These are phyloP conservation scores for Pythium myriotylum DNA, from an alignment of 352 stramenopile genomes.

Conservation along the genomic window DNA sequence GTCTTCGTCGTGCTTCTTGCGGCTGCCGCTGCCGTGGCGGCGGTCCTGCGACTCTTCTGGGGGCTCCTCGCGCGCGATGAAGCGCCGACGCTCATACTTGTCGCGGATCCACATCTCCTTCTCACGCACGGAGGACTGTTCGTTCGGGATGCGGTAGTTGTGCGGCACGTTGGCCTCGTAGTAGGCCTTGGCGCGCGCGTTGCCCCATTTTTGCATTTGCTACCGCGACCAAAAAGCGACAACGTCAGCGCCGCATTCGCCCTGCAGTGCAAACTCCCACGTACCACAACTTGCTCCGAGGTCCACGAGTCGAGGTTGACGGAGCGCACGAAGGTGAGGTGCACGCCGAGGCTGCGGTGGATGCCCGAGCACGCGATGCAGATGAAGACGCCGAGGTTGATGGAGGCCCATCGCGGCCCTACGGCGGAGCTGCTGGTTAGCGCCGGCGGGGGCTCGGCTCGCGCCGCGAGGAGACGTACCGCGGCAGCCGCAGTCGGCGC, in stretches of 20 bases:
- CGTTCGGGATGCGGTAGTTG: constrained; percentile 77
- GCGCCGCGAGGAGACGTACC: constrained; percentile 31
- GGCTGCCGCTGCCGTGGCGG: constrained; percentile 30
- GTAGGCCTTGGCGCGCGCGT: constrained; percentile 87
- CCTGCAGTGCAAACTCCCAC: constrained; percentile 2
- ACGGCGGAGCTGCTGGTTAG: too few species aligned
- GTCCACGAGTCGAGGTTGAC: constrained; percentile 95
- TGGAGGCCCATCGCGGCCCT: constrained; percentile 91
- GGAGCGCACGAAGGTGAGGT: constrained; percentile 93
- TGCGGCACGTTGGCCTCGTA: constrained; percentile 86
- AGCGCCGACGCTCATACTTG: constrained; percentile 90
- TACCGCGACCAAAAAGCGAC: constrained; percentile 22
- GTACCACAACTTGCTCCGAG: constrained; percentile 78
- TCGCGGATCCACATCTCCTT: constrained; percentile 92
- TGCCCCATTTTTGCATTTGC: constrained; percentile 93
- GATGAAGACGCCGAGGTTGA: constrained; percentile 95
- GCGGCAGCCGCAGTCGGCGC: constrained; percentile 86
- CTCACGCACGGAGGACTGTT: constrained; percentile 82
- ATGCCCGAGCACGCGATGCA: constrained; percentile 94
- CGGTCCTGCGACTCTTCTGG: constrained; percentile 20
- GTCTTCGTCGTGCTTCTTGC: constrained; percentile 43
- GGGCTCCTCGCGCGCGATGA: constrained; percentile 52
- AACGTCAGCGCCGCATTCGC: too few species aligned
- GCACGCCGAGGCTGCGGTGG: constrained; percentile 92
- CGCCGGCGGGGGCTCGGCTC: too few species aligned